These are phyloP conservation scores for Pistacia vera DNA, from an alignment of 345 rosid genomes.

Conservation along the genomic window DNA sequence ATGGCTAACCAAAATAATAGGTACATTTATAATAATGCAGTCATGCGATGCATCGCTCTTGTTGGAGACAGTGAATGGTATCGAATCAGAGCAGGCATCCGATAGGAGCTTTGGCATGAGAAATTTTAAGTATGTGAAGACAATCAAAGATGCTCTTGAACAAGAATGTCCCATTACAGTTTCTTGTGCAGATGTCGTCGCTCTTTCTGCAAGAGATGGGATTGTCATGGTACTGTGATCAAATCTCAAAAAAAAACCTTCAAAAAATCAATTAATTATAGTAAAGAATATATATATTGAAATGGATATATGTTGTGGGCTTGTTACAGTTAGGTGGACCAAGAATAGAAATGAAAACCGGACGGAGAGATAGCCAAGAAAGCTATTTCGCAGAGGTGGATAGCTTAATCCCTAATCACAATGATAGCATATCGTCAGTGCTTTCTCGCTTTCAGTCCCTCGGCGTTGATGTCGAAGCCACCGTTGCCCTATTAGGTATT, in stretches of 20 bases:
- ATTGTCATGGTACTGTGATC: slow-evolving; percentile 52
- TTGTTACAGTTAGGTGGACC: slow-evolving; percentile 72
- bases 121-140: slow-evolving; percentile 70
- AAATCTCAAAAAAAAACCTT: no score
- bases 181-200: slow-evolving; percentile 80
- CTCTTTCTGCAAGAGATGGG: slow-evolving; percentile 89
- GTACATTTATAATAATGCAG: slow-evolving; percentile 25
- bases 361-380: slow-evolving; percentile 64
- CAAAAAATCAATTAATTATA: neutral
- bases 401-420: slow-evolving; percentile 61
- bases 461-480: slow-evolving; percentile 67
- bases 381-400: slow-evolving; percentile 54
- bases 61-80: slow-evolving; percentile 50
- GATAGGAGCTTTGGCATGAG: slow-evolving; percentile 86
- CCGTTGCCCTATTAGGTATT: slow-evolving; percentile 72
- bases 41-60: slow-evolving; percentile 85
- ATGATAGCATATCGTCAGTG: slow-evolving; percentile 57
- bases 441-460: slow-evolving; percentile 62
- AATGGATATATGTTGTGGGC: neutral
- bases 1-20: neutral
- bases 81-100: slow-evolving; percentile 64
- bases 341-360: slow-evolving; percentile 74
- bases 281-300: neutral
- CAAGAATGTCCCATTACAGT: slow-evolving; percentile 70
- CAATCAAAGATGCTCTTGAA: slow-evolving; percentile 82